A percentile compares a stretch with the other conserved stretches of the same genome.
Evolutionary conservation across 495 filamentous ascomycete species (phyloP).

Genomic region (Talaromyces wortmannii): DNA sequence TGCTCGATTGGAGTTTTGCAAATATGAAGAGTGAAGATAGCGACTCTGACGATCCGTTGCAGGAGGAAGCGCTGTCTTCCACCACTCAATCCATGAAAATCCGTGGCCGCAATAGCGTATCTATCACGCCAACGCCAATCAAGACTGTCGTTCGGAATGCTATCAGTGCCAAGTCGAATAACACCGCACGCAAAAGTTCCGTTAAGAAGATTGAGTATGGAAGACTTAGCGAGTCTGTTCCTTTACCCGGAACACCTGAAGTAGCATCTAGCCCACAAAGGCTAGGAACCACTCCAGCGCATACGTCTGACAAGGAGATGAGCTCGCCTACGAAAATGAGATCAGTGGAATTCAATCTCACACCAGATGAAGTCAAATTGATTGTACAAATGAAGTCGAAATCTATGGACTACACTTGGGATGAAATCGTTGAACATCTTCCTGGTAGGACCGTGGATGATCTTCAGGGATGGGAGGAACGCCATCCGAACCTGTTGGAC

Average conservation of each 20-base stretch:
- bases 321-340: constrained; percentile 7
- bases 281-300: neutral
- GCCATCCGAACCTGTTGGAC: constrained; percentile 17
- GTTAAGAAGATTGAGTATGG: neutral
- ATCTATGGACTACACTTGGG: constrained; percentile 18
- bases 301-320: neutral
- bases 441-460: constrained; percentile 17
- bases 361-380: constrained; percentile 27
- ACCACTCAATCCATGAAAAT: neutral
- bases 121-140: neutral
- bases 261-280: neutral
- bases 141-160: neutral
- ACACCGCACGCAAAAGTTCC: neutral
- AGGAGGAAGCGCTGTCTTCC: constrained; percentile 28
- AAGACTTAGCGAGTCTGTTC: neutral
- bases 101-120: neutral
- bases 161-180: neutral
- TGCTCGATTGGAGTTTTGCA: constrained; percentile 39
- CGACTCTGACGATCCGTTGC: constrained; percentile 42
- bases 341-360: constrained; percentile 15
- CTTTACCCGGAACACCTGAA: neutral
- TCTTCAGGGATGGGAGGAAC: constrained; percentile 27
- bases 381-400: constrained; percentile 25
- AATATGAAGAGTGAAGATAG: constrained; percentile 21
- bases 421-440: constrained; percentile 21